Evolutionary conservation across 1,139 yeast species (phyloP).

Genomic region (Taphrina sp.): DNA sequence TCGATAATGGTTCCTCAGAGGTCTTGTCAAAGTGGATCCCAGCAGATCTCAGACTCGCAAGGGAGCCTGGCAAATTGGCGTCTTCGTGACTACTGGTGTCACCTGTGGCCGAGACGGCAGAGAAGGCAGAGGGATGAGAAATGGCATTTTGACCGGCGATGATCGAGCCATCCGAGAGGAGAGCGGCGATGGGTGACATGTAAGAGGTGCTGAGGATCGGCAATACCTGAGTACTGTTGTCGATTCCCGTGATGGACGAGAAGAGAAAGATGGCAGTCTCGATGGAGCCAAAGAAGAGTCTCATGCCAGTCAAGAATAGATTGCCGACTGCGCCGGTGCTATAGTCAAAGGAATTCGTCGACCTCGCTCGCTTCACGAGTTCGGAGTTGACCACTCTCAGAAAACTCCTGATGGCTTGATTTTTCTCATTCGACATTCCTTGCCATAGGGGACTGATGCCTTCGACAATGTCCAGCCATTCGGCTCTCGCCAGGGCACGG

Average conservation of each 20-base stretch:
- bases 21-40: constrained; percentile 68
- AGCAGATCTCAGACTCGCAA: constrained; percentile 72
- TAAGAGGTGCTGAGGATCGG: constrained; percentile 85
- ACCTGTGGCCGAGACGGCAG: not conserved
- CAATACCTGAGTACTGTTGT: constrained; percentile 56
- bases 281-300: constrained; percentile 77
- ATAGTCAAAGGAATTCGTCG: constrained; percentile 57
- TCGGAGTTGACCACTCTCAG: constrained; percentile 77
- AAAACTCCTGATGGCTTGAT: constrained; percentile 74
- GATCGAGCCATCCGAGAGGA: constrained; percentile 63
- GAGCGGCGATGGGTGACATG: constrained; percentile 82
- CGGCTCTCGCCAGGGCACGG: constrained; percentile 55
- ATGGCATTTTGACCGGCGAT: constrained; percentile 95
- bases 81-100: constrained; percentile 51
- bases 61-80: constrained; percentile 70
- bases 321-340: constrained; percentile 85
- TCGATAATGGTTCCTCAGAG: constrained; percentile 59
- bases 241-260: constrained; percentile 64
- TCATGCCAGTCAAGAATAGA: constrained; percentile 74
- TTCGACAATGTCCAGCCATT: constrained; percentile 78
- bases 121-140: constrained; percentile 65
- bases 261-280: constrained; percentile 81
- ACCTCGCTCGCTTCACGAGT: constrained; percentile 62
- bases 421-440: constrained; percentile 58
- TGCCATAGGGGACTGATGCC: constrained; percentile 75